A percentile compares a stretch with the other conserved stretches of the same genome.
Evolutionary conservation across 495 filamentous ascomycete species (phyloP).

Genomic region (Penicillium steckii): DNA sequence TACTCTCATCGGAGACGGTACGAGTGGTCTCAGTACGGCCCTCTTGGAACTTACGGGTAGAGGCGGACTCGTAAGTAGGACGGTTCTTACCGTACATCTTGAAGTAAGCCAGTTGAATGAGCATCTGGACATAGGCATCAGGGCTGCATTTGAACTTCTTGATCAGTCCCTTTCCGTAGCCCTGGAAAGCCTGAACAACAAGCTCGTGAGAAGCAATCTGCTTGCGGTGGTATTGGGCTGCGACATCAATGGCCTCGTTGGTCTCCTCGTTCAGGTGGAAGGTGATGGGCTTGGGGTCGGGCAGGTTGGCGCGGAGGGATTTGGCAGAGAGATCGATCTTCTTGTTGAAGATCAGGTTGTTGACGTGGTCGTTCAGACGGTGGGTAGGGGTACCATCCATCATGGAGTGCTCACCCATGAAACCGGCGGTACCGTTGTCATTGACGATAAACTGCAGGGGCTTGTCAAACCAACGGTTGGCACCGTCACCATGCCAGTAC

Average conservation of each 20-base stretch:
- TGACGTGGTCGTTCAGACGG: conserved; percentile 90
- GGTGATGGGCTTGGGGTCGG: conserved; percentile 72
- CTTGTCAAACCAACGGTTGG: conserved; percentile 98
- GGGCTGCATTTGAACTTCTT: conserved; percentile 99
- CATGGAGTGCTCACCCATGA: conserved; percentile 99
- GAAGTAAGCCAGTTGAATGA: conserved; percentile 97
- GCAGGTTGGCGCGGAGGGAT: conserved; percentile 73
- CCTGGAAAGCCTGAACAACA: conserved; percentile 90
- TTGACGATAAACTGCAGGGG: conserved; percentile 97
- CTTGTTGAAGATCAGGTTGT: conserved; percentile 84
- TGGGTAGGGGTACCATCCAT: conserved; percentile 99
- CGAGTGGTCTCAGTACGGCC: conserved; percentile 97
- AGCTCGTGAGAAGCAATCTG: conserved; percentile 88
- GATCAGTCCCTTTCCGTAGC: conserved; percentile 97
- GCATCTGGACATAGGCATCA: conserved; percentile 97
- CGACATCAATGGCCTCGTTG: conserved; percentile 71
- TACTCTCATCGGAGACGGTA: conserved; percentile 84
- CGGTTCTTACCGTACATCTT: conserved; percentile 99
- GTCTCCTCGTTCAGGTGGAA: conserved; percentile 75
- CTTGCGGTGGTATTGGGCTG: conserved; percentile 69
- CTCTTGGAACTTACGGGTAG: conserved; percentile 90
- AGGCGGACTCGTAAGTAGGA: conserved; percentile 96
- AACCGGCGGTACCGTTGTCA: conserved; percentile 96
- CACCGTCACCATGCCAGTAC: conserved; percentile 97
- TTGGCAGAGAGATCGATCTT: conserved; percentile 83